Base-by-base conservation (phyloP, 2,329 filamentous ascomycete species). In the Leptographium wingfieldii region DNA sequence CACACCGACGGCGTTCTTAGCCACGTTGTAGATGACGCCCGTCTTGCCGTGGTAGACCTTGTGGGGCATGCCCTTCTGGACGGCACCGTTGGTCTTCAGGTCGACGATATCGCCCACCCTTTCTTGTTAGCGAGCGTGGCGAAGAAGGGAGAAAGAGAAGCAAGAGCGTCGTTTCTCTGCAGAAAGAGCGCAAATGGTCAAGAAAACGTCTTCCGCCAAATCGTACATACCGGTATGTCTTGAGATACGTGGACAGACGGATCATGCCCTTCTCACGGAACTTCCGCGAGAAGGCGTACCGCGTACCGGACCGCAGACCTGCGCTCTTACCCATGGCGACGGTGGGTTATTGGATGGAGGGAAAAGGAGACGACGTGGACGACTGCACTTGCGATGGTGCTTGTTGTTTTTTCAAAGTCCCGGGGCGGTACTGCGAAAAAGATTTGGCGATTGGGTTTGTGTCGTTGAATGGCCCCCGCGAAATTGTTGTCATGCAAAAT, bases 1-100 rank as follows among this genome's bases (percentile, higher is more conserved):
- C 78, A 99, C 88, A 73, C 94, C 94, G 75, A 99, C 91, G 68
- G 94, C 89, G 71, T 85, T 88, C 86, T 96, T 96, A 80, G 92
- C 94, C 72, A 99, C 94, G 84, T 99, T 99, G 89, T 95, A 96
- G 80, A 96, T 81, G 72, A 96, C 89, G 75, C 91, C 91, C 66
- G 92, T 96, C 89, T 97, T 97, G 74, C 92, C 94, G 85, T 97
- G 92, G 87, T 95, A 96, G 80, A 96, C 88, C 85, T 96, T 96
- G 87, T 92, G 91, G 72, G 92, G 92, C 90, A 96, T 94, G 83
- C 91, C 92, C 86, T 96, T 95, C 83, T 96, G 92, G 67, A 95
- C 88, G 73, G 91, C 94, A 87, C 92, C 94, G 82, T 99, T 97
- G 74, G 88, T 89, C 80, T 95, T 95, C 77, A 99, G 90, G 76